Evolutionary conservation across 2,329 filamentous ascomycete species (phyloP), one percentile per base, ranked within the genome.

Genomic region (Exophiala aquamarina): DNA sequence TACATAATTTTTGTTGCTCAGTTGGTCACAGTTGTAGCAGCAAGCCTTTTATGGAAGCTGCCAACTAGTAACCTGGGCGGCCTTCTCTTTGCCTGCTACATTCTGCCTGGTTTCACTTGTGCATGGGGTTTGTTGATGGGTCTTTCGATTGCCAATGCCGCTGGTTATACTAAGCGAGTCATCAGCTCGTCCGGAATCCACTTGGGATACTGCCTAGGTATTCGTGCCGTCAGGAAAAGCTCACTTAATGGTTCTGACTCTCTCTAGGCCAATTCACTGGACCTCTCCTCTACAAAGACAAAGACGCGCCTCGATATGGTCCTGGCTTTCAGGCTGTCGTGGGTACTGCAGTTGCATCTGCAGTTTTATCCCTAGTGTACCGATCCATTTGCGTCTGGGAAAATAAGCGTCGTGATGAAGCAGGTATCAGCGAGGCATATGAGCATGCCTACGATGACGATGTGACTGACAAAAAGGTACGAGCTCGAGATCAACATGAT

Each of bases 381-480:
- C 40, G 48, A 13, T 44, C 36, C 33, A 15, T 47, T 32, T 52
- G 48, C 29, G 21, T 49, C 70, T 15, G 64, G 44, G 44, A 55
- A 28, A 55, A 55, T 28, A 51, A 48, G 36, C 23, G 32, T 18
- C 41, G 52, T 13, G 52, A 55, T 26, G 40, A 31, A 23, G 15
- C 23, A 4, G 48, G 49, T 61, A 66, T 63, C 6, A 45, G 64
- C 15, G 74, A 78, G 58, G 72, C 66, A 1, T 78, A 69, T 38
- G 75, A 78, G 36, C 69, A 77, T 57, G 74, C 74, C 1, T 78
- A 75, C 45, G 72, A 78, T 39, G 74, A 78, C 58, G 73, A 77
- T 50, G 61, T 75, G 32, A 78, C 74, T 6, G 74, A 78, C 54
- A 67, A 56, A 37, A 69, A 49, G 48, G 48, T 47, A 43, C 21